A percentile compares a stretch with the other conserved stretches of the same genome.
These are phyloP conservation scores for Dioszegia aurantiaca DNA, from an alignment of 768 basidiomycete genomes.

Conservation along the genomic window DNA sequence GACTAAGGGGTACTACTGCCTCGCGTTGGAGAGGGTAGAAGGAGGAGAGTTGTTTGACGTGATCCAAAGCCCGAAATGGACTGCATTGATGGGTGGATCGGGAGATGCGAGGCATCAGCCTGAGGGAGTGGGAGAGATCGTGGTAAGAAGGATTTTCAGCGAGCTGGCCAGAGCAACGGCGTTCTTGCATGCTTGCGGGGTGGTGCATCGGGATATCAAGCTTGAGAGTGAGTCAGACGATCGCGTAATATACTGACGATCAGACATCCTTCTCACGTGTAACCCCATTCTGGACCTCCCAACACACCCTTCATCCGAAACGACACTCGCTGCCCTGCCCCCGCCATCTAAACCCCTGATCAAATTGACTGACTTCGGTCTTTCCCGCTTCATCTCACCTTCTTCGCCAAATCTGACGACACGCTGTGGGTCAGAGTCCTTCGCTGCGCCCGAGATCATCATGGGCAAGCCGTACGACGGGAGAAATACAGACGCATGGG, in stretches of 20 bases:
- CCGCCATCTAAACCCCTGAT: slow-evolving; percentile 58
- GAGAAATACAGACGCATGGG: slow-evolving; percentile 82
- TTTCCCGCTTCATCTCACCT: slow-evolving; percentile 77
- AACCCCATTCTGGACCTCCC: background rate
- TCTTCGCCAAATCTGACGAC: slow-evolving; percentile 65
- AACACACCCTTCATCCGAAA: background rate
- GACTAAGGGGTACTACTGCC: slow-evolving; percentile 68
- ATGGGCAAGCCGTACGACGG: slow-evolving; percentile 70
- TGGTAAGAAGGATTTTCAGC: slow-evolving; percentile 67
- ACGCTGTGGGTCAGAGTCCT: slow-evolving; percentile 82
- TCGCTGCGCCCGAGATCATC: slow-evolving; percentile 63
- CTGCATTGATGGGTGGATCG: slow-evolving; percentile 9
- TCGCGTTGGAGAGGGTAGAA: slow-evolving; percentile 70
- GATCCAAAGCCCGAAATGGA: slow-evolving; percentile 57
- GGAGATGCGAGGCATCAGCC: slow-evolving; percentile 14
- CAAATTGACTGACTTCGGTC: slow-evolving; percentile 83
- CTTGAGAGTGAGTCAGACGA: slow-evolving; percentile 57
- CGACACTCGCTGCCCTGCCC: slow-evolving; percentile 40
- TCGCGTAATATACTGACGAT: background rate
- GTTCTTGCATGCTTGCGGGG: slow-evolving; percentile 80
- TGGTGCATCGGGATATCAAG: slow-evolving; percentile 90
- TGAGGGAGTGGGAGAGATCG: slow-evolving; percentile 38
- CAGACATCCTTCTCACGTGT: slow-evolving; percentile 1
- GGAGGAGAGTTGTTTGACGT: slow-evolving; percentile 81
- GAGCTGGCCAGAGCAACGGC: slow-evolving; percentile 75